Evolutionary conservation across 768 basidiomycete species (phyloP), one percentile per base, ranked within the genome.

Genomic region (Pleurotus pulmonarius): DNA sequence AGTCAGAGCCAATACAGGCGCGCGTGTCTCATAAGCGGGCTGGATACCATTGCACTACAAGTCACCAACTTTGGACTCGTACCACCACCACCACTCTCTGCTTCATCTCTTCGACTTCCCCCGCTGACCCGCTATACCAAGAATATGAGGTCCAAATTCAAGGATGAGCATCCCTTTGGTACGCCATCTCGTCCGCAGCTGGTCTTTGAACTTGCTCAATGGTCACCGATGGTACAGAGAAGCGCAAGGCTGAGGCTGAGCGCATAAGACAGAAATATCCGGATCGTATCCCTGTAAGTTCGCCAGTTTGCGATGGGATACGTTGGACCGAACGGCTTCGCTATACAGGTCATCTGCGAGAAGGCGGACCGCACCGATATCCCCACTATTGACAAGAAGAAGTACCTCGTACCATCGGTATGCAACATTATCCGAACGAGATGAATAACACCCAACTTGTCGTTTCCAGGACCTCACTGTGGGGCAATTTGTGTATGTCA

Each of bases 371-470:
- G 90, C 66, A 95, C 94, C 55, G 97, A 99, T 76, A 98, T 99
- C 71, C 92, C 95, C 0, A 95, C 94, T 25, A 98, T 99, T 70
- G 97, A 99, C 82, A 99, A 99, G 91, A 98, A 99, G 94, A 99
- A 99, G 81, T 99, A 99, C 65, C 81, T 99, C 53, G 97, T 99
- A 8, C 97, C 97, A 44, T 95, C 94, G 55, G 96, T 96, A 66
- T 65, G 90, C 71, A 48, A 38, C 29, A 26, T 38, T 29, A 34
- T 20, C 38, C 34, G 13, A 29, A 37, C 38, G 22, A 26, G 39
- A 12, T 37, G 13, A 46, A 12, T 46, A 12, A 18, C 46, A 18
- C 55, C 51, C 53, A 47, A 49, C 39, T 20, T 20, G 49, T 41
- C 37, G 26, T 54, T 22, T 38, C 26, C 62, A 98, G 94, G 94